A percentile compares a stretch with the other conserved stretches of the same genome.
These are phyloP conservation scores for Pseudoscleropodium purum DNA, from an alignment of 225 moss, liverwort and hornwort genomes.

Conservation along the genomic window DNA sequence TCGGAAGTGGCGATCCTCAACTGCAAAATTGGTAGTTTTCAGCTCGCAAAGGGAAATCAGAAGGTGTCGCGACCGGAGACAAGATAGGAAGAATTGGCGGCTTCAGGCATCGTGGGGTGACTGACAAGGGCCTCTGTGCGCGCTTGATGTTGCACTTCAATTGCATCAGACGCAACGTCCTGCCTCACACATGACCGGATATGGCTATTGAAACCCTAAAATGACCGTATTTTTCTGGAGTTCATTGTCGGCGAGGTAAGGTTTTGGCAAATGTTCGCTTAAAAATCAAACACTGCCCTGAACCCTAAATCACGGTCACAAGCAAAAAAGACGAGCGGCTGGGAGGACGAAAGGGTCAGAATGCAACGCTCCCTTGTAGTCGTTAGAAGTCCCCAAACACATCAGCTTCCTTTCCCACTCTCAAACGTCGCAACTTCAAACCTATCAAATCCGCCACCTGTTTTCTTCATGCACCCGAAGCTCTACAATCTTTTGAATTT, in stretches of 20 bases:
- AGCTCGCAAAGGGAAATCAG: background rate
- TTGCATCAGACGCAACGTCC: background rate
- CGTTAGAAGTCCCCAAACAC: background rate
- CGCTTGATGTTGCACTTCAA: background rate
- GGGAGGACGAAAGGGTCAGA: background rate
- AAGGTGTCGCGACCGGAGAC: background rate
- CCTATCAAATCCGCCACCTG: background rate
- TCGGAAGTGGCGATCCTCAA: background rate
- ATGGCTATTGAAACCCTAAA: background rate
- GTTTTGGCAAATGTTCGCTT: background rate
- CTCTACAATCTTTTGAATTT: background rate
- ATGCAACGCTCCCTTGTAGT: background rate
- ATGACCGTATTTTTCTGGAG: background rate
- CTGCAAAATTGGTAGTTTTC: background rate
- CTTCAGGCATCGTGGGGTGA: background rate
- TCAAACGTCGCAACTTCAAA: background rate
- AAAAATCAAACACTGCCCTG: background rate
- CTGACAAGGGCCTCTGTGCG: background rate
- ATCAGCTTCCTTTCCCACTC: background rate
- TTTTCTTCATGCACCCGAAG: background rate
- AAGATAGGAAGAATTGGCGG: background rate
- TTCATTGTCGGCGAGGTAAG: background rate
- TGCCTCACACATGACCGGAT: background rate
- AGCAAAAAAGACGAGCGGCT: background rate
- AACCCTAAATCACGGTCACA: background rate